Conservation (phyloP, 108 stramenopile species). For the Asterionellopsis glacialis region DNA sequence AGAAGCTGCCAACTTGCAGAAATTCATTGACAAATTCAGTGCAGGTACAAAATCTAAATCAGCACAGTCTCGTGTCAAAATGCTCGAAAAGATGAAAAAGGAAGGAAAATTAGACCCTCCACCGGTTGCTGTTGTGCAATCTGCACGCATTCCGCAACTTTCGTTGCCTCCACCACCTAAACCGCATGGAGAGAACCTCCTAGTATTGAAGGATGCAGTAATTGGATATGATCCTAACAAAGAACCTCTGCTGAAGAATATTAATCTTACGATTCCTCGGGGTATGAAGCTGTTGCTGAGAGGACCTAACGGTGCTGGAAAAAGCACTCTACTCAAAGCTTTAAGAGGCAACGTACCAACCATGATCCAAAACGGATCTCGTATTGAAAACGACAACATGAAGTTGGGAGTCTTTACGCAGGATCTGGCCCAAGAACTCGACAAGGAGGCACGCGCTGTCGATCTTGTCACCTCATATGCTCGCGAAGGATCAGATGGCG, state of each 20-base stretch:
- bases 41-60: constrained; percentile 86
- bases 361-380: constrained; percentile 44
- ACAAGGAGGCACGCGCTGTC: constrained; percentile 63
- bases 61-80: constrained; percentile 87
- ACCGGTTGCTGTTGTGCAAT: constrained; percentile 27
- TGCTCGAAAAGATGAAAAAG: constrained; percentile 52
- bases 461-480: constrained; percentile 75
- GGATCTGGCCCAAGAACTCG: constrained; percentile 89
- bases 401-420: constrained; percentile 75
- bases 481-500: constrained; percentile 53
- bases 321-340: constrained; percentile 52
- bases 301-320: constrained; percentile 52
- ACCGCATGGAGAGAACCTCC: constrained; percentile 53
- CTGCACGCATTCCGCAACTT: neutral
- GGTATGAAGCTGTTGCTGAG: constrained; percentile 42
- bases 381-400: constrained; percentile 61
- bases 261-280: constrained; percentile 34
- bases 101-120: constrained; percentile 9
- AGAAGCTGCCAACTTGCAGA: constrained; percentile 82
- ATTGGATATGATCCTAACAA: constrained; percentile 55
- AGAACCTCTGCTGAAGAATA: constrained; percentile 33
- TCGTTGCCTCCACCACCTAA: constrained; percentile 49
- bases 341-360: constrained; percentile 55
- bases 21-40: constrained; percentile 85
- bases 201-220: constrained; percentile 55